phyloP scores from a whole-genome alignment of 352 stramenopile species.

The Phytophthora sojae region DNA sequence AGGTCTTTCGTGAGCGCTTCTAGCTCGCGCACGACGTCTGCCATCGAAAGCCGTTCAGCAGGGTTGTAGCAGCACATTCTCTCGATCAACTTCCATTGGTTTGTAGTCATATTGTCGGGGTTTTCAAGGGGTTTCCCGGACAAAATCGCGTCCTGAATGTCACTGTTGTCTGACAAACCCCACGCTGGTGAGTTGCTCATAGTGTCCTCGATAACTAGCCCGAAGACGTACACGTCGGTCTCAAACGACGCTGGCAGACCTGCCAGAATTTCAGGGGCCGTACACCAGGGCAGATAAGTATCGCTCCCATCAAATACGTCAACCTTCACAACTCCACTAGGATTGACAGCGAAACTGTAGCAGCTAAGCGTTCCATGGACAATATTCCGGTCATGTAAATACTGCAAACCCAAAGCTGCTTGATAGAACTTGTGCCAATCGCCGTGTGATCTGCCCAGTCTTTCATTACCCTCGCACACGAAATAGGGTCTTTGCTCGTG shows the following conservation, averaged over 20 bases:
- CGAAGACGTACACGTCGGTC: slow-evolving; percentile 22
- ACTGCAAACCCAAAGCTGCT: slow-evolving; percentile 35
- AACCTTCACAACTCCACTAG: slow-evolving; percentile 23
- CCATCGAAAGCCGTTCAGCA: not conserved
- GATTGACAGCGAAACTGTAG: slow-evolving; percentile 15
- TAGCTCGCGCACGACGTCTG: slow-evolving; percentile 19
- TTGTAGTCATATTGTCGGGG: not conserved
- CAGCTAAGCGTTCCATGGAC: slow-evolving; percentile 23
- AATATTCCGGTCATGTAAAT: slow-evolving; percentile 35
- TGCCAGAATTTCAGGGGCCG: slow-evolving; percentile 7
- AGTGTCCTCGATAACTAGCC: slow-evolving; percentile 4
- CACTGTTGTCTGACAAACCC: not conserved
- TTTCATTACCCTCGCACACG: slow-evolving; percentile 28
- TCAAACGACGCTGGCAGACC: slow-evolving; percentile 17
- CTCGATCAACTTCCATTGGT: slow-evolving; percentile 10
- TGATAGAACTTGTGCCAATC: slow-evolving; percentile 31
- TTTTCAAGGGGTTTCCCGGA: slow-evolving; percentile 5
- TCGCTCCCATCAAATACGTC: slow-evolving; percentile 2
- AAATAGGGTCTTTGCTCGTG: slow-evolving; percentile 18
- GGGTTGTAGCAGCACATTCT: slow-evolving; percentile 19
- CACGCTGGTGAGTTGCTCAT: not conserved
- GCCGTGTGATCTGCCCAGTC: no score
- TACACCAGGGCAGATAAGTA: not conserved
- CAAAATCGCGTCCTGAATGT: slow-evolving; percentile 1
- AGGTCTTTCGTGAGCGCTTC: slow-evolving; percentile 3